Conservation (phyloP, 495 filamentous ascomycete genomes). For the Friedmanniomyces simplex region DNA sequence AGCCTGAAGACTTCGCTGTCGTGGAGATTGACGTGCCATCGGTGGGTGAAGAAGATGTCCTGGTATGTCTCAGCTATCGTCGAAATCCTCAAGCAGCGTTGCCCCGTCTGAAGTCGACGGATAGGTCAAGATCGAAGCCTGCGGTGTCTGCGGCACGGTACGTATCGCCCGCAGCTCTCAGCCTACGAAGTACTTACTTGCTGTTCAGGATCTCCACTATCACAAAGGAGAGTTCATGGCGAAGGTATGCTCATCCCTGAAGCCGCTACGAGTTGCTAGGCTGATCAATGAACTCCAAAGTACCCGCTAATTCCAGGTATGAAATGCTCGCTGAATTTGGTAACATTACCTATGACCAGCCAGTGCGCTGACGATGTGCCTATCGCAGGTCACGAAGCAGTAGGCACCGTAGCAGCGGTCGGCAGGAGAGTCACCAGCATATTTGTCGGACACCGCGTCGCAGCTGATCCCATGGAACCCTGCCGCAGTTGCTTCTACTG, state of each 20-base stretch:
- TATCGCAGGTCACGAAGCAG: constrained; percentile 45
- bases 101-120: no score
- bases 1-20: constrained; percentile 3
- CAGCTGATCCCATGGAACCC: constrained; percentile 48
- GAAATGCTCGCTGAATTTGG: neutral
- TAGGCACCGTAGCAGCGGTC: constrained; percentile 44
- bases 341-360: no score
- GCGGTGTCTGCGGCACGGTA: constrained; percentile 14
- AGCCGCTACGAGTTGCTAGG: neutral
- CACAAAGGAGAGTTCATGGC: constrained; percentile 17
- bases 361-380: constrained; percentile 12
- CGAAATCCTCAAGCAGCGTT: no score
- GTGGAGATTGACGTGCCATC: constrained; percentile 6
- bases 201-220: constrained; percentile 4
- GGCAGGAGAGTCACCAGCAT: constrained; percentile 51
- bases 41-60: constrained; percentile 3
- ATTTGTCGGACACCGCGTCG: constrained; percentile 54
- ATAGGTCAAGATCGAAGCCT: constrained; percentile 13
- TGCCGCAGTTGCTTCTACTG: constrained; percentile 68
- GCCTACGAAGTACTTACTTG: neutral
- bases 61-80: no score
- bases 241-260: neutral
- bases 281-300: neutral
- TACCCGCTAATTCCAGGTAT: constrained; percentile 3
- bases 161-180: neutral